Conservation (phyloP, 305 asterid species). For the Fraxinus greggii region DNA sequence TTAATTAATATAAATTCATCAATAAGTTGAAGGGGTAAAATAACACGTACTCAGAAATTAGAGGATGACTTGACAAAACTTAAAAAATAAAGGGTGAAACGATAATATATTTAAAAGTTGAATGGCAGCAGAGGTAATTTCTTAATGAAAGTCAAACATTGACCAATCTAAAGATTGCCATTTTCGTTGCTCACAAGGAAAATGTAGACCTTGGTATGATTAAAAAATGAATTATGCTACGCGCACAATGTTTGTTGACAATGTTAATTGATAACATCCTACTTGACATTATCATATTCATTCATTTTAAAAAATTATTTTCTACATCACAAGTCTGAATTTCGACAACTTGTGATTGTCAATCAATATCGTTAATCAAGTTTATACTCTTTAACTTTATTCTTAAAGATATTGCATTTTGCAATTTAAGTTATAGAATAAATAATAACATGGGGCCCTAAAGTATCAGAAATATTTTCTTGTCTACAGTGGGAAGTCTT, state of each 20-base stretch:
- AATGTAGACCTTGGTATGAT: neutral
- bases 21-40: neutral
- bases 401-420: neutral
- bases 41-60: neutral
- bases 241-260: too few species aligned
- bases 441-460: neutral
- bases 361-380: too few species aligned
- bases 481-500: too few species aligned
- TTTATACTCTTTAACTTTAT: too few species aligned
- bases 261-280: too few species aligned
- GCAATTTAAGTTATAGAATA: too few species aligned
- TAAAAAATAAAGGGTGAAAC: too few species aligned
- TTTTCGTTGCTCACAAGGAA: neutral
- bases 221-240: too few species aligned
- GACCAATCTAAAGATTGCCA: neutral
- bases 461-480: neutral
- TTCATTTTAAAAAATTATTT: too few species aligned
- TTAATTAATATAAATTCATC: neutral
- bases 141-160: neutral
- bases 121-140: neutral
- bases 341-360: too few species aligned
- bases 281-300: too few species aligned
- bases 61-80: neutral
- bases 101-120: neutral
- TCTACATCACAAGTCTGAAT: too few species aligned